These are phyloP conservation scores for Ocimum tenuiflorum DNA, from an alignment of 257 asterid species.

Conservation along the genomic window DNA sequence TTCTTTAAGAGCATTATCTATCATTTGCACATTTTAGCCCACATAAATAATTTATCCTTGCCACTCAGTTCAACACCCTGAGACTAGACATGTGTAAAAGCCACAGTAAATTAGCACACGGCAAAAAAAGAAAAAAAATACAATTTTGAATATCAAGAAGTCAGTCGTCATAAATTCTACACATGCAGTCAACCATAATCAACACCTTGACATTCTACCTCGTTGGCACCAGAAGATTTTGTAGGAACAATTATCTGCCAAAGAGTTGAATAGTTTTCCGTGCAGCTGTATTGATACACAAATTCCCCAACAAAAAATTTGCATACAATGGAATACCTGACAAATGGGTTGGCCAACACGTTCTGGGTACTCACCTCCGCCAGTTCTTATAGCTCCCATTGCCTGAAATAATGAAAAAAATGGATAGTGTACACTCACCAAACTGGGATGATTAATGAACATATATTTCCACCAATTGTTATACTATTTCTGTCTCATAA, in stretches of 20 bases:
- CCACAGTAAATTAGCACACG: background rate
- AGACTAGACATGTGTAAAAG: background rate
- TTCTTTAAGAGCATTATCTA: background rate
- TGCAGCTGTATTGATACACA: background rate
- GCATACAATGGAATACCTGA: slow-evolving; percentile 41
- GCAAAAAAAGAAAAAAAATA: background rate
- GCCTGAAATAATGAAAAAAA: slow-evolving; percentile 29
- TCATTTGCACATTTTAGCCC: background rate
- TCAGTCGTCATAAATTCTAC: background rate
- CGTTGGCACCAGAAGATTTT: background rate
- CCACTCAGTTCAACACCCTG: background rate
- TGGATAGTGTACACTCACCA: slow-evolving; percentile 15
- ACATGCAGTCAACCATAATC: background rate
- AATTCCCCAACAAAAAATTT: background rate
- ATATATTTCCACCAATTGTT: background rate
- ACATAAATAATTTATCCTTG: background rate
- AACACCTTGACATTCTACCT: background rate
- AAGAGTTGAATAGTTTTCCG: background rate
- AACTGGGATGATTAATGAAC: slow-evolving; percentile 2
- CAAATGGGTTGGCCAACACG: slow-evolving; percentile 62
- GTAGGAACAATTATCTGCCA: background rate
- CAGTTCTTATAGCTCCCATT: slow-evolving; percentile 36
- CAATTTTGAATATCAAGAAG: background rate
- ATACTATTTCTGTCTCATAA: background rate
- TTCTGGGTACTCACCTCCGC: slow-evolving; percentile 51